Conservation (phyloP, 441 rosid genomes). For the Theobroma grandiflorum region DNA sequence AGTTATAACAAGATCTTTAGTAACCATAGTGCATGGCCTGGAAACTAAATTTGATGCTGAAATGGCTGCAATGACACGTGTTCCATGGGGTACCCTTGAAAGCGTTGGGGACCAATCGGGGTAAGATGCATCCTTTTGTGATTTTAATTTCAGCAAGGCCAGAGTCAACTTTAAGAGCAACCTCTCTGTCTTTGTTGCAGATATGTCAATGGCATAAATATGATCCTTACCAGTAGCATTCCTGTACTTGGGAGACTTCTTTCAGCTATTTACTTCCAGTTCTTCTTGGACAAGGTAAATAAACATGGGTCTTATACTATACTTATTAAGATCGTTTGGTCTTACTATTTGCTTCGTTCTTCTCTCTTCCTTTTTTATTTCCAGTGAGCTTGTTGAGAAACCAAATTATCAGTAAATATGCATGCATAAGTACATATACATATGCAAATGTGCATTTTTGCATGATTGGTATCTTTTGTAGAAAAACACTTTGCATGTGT, state of each 20-base stretch:
- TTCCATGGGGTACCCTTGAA: conserved; percentile 97
- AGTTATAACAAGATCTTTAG: conserved; percentile 88
- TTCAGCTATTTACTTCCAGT: conserved; percentile 89
- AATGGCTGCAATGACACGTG: conserved; percentile 98
- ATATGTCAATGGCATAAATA: conserved; percentile 88
- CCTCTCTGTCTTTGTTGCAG: conserved; percentile 54
- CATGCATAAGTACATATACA: not conserved
- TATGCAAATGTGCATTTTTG: not conserved
- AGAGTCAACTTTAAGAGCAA: conserved; percentile 27
- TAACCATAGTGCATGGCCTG: conserved; percentile 90
- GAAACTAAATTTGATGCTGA: conserved; percentile 97
- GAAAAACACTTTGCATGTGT: not conserved
- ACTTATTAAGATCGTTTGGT: conserved; percentile 19
- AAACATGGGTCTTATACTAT: conserved; percentile 17
- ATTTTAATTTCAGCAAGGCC: conserved; percentile 15
- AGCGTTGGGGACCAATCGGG: conserved; percentile 99
- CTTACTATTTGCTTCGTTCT: conserved; percentile 5
- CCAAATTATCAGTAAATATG: not conserved
- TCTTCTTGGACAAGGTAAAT: conserved; percentile 96
- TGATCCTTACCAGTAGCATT: conserved; percentile 78
- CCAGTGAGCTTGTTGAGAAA: not conserved
- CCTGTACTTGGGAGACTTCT: conserved; percentile 93
- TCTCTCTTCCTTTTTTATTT: conserved; percentile 12
- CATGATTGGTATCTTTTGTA: not conserved
- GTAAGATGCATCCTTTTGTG: conserved; percentile 53